Conservation (phyloP, 2,329 filamentous ascomycete genomes). For the Penicillium sp. region DNA sequence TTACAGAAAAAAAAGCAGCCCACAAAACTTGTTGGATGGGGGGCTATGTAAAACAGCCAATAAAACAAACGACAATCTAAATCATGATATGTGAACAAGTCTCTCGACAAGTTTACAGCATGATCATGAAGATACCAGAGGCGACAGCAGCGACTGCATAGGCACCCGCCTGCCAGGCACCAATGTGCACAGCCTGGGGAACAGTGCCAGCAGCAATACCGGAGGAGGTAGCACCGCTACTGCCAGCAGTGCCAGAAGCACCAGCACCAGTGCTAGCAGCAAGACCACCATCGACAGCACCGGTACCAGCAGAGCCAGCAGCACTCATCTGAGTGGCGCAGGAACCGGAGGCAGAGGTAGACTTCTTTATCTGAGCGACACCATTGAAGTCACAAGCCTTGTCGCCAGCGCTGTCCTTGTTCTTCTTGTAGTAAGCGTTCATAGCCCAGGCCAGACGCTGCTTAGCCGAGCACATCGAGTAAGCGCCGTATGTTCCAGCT, state of each 20-base stretch:
- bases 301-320: constrained; percentile 39
- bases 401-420: constrained; percentile 31
- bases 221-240: constrained; percentile 24
- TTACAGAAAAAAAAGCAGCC: constrained; percentile 5
- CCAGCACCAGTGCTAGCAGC: constrained; percentile 23
- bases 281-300: constrained; percentile 39
- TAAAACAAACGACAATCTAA: neutral
- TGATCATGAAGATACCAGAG: constrained; percentile 48
- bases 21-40: neutral
- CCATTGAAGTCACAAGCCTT: constrained; percentile 48
- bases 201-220: constrained; percentile 33
- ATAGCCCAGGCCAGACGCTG: constrained; percentile 49
- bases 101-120: constrained; percentile 38
- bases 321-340: constrained; percentile 22
- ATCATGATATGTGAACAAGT: constrained; percentile 1
- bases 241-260: constrained; percentile 18
- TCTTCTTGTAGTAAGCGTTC: constrained; percentile 46
- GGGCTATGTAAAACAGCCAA: neutral
- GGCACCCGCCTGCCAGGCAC: constrained; percentile 41
- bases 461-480: constrained; percentile 47
- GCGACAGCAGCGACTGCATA: constrained; percentile 46
- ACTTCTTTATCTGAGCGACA: constrained; percentile 36
- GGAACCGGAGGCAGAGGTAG: constrained; percentile 22
- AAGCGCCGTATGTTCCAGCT: constrained; percentile 47
- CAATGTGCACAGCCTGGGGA: constrained; percentile 40